These are phyloP conservation scores for Aspergillus costaricaensis DNA, from an alignment of 2,329 filamentous ascomycete species.

Conservation along the genomic window DNA sequence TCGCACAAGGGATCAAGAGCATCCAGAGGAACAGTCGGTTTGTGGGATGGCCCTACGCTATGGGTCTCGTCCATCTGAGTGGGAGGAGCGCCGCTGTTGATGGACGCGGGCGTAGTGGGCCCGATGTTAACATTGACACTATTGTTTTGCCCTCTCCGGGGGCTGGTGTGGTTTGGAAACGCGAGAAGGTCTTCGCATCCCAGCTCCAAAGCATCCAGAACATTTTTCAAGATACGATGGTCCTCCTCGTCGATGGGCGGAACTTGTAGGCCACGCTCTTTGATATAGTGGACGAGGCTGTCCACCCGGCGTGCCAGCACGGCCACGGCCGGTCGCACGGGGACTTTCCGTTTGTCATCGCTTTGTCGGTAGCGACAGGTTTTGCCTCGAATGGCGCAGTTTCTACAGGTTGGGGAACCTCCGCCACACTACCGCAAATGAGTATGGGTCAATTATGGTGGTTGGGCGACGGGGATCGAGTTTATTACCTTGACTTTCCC, in stretches of 20 bases:
- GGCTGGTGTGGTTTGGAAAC: constrained; percentile 20
- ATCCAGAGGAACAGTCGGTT: too few species aligned
- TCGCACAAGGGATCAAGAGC: too few species aligned
- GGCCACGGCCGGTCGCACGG: not conserved
- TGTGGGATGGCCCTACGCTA: too few species aligned
- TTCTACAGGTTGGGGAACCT: constrained; percentile 38
- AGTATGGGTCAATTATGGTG: not conserved
- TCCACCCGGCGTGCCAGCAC: constrained; percentile 28
- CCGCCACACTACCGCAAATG: constrained; percentile 35
- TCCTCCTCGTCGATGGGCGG: constrained; percentile 41
- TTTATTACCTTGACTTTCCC: constrained; percentile 45
- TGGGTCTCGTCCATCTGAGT: not conserved
- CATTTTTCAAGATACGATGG: constrained; percentile 36
- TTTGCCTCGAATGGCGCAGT: constrained; percentile 39
- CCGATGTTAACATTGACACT: not conserved
- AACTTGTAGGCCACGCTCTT: constrained; percentile 39
- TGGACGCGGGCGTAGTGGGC: constrained; percentile 19
- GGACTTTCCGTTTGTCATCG: constrained; percentile 36
- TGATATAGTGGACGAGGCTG: constrained; percentile 42
- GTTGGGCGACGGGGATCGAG: not conserved
- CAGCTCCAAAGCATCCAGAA: constrained; percentile 37
- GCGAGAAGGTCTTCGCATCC: not conserved
- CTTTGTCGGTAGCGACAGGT: constrained; percentile 41
- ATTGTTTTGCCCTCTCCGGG: not conserved
- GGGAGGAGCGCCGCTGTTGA: not conserved